Base-by-base conservation (phyloP, 768 basidiomycete species). In the Lactifluus hygrophoroides region DNA sequence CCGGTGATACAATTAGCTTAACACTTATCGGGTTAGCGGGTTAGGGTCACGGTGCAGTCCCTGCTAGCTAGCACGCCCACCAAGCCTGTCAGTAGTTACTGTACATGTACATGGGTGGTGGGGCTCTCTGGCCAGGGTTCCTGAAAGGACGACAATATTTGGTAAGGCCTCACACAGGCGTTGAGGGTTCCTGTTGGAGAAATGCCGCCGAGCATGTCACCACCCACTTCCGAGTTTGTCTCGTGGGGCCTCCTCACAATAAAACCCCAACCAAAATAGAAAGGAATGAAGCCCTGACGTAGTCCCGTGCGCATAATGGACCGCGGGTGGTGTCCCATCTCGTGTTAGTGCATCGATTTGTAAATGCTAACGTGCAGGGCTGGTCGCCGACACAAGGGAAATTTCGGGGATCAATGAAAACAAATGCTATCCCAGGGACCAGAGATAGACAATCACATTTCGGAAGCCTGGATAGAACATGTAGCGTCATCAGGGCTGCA, bases 1-100 rank as follows among this genome's bases (percentile, higher is more conserved):
- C n/a, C n/a, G n/a, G 47, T 19, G 32, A 46, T 11, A 53, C 57
- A 58, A 58, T 53, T 47, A 47, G 37, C 37, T 58, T 42, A 58
- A 47, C 30, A 16, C 8, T 50, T 17, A 23, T 47, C 40, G 28
- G 35, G 50, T 40, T 27, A 58, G 52, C 28, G 23, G 57, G 32
- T 21, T 47, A 14, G 49, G 16, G 38, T 43, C 28, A 40, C n/a
- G 17, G 28, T 32, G 5, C 32, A 42, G 10, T 8, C 11, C 48
- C 14, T 40, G 17, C 16, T 42, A 7, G 9, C n/a, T 5, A 11
- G n/a, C 37, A 52, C 38, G 27, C 51, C 38, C n/a, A 28, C 9
- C 27, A 35, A 25, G 13, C 35, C 25, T 27, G 38, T 40, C 5
- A 14, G 10, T 23, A 32, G 32, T 32, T 32, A 23, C 42, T 23